Conservation (phyloP, 1,284 basidiomycete species). For the Porodaedalea pini region DNA sequence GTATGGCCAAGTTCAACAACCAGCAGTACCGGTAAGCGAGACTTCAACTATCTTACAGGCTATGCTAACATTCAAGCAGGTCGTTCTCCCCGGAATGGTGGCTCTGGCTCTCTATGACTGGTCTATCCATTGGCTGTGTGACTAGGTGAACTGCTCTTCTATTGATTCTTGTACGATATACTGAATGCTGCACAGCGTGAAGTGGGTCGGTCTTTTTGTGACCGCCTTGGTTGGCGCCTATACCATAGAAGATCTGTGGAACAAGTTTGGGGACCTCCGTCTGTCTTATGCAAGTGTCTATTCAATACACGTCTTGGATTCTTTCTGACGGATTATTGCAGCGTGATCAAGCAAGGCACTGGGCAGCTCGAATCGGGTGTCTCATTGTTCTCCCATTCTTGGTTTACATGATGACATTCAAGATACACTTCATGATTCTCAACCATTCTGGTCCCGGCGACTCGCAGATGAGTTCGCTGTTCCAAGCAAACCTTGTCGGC, state of each 20-base stretch:
- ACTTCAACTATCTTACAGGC: neutral
- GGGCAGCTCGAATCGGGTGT: slow-evolving; percentile 83
- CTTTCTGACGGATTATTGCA: slow-evolving; percentile 29
- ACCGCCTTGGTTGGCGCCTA: slow-evolving; percentile 94
- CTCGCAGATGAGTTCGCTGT: slow-evolving; percentile 97
- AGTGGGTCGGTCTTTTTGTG: slow-evolving; percentile 95
- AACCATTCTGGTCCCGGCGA: slow-evolving; percentile 95
- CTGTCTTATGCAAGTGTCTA: slow-evolving; percentile 76
- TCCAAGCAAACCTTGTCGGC: slow-evolving; percentile 94
- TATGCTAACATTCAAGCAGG: slow-evolving; percentile 37
- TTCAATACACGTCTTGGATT: neutral
- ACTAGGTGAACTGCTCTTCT: slow-evolving; percentile 54
- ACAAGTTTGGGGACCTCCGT: slow-evolving; percentile 93
- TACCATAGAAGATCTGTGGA: slow-evolving; percentile 97
- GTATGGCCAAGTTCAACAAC: slow-evolving; percentile 94
- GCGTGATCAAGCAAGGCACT: slow-evolving; percentile 86
- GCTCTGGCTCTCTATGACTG: slow-evolving; percentile 90
- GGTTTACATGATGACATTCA: slow-evolving; percentile 94
- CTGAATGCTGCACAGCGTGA: slow-evolving; percentile 58
- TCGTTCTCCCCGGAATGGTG: slow-evolving; percentile 96
- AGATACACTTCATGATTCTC: slow-evolving; percentile 92
- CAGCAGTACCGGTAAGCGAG: slow-evolving; percentile 80
- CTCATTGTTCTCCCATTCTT: slow-evolving; percentile 87
- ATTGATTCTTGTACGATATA: neutral
- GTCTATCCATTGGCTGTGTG: slow-evolving; percentile 93